Conservation (phyloP, 2,329 filamentous ascomycete species). For the Eutypella sp. region DNA sequence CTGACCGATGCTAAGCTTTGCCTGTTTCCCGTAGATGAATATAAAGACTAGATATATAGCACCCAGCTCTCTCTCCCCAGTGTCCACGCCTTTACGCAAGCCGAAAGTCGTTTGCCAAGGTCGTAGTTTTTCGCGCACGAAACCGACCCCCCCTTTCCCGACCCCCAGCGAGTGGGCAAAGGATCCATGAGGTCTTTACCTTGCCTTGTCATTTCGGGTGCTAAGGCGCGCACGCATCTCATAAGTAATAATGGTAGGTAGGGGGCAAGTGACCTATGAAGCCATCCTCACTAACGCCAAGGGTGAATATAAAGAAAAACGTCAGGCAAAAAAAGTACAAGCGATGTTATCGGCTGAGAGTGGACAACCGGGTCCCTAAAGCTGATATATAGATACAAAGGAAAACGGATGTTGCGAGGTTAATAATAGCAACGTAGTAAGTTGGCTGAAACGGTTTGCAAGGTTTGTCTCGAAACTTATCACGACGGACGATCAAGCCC, state of each 20-base stretch:
- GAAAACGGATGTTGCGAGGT: conserved; percentile 13
- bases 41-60: too few relatives aligned
- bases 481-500: background rate
- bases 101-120: too few relatives aligned
- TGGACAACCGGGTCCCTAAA: background rate
- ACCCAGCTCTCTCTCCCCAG: too few relatives aligned
- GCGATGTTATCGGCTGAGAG: background rate
- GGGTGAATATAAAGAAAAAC: conserved; percentile 3
- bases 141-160: too few relatives aligned
- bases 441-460: background rate
- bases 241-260: conserved; percentile 6
- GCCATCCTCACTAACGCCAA: conserved; percentile 12
- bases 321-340: background rate
- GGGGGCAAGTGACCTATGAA: too few relatives aligned
- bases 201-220: conserved; percentile 5
- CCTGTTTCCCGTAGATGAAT: too few relatives aligned
- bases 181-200: too few relatives aligned
- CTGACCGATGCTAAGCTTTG: too few relatives aligned
- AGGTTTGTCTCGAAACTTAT: background rate
- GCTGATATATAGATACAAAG: conserved; percentile 24
- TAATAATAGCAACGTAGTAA: conserved; percentile 1
- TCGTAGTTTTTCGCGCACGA: too few relatives aligned
- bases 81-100: too few relatives aligned
- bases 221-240: background rate
- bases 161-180: too few relatives aligned